Percentiles rank a stretch among this genome's conserved stretches.
phyloP scores from a whole-genome alignment of 2,329 filamentous ascomycete species.

The Coniosporium tulheliwenetii region DNA sequence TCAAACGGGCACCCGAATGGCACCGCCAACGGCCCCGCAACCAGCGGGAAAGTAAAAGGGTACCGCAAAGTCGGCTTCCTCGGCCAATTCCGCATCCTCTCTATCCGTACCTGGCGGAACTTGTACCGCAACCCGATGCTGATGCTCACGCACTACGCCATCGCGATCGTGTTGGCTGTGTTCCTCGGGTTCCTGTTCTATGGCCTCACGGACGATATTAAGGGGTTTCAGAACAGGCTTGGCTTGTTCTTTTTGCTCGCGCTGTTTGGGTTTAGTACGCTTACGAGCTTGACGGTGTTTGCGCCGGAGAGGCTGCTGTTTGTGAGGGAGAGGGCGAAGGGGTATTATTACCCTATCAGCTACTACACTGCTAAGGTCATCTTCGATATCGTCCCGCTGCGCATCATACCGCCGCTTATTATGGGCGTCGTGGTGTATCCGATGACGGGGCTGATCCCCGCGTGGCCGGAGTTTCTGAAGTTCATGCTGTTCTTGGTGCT shows the following conservation, averaged over 20 bases:
- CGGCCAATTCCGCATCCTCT: slow-evolving; percentile 79
- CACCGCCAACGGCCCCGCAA: slow-evolving; percentile 31
- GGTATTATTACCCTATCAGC: slow-evolving; percentile 85
- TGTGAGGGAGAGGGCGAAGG: slow-evolving; percentile 84
- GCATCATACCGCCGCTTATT: slow-evolving; percentile 83
- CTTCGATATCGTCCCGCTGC: slow-evolving; percentile 93
- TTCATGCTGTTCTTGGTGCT: slow-evolving; percentile 86
- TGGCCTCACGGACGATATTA: slow-evolving; percentile 86
- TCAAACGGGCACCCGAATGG: slow-evolving; percentile 45
- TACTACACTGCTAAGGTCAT: slow-evolving; percentile 94
- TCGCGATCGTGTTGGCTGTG: slow-evolving; percentile 84
- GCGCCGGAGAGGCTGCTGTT: slow-evolving; percentile 82
- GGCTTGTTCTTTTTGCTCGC: slow-evolving; percentile 96
- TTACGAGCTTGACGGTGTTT: slow-evolving; percentile 89
- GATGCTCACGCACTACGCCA: slow-evolving; percentile 97
- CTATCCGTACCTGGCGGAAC: slow-evolving; percentile 87
- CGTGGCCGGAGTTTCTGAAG: slow-evolving; percentile 69
- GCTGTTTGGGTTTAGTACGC: slow-evolving; percentile 88
- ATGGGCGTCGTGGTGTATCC: slow-evolving; percentile 95
- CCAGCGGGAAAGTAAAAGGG: slow-evolving; percentile 48
- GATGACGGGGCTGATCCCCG: slow-evolving; percentile 84
- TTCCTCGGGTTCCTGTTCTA: slow-evolving; percentile 95
- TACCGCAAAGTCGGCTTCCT: slow-evolving; percentile 68
- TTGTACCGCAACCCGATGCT: slow-evolving; percentile 94
- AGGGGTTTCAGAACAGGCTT: slow-evolving; percentile 92